Base-by-base conservation (phyloP, 2,329 filamentous ascomycete genomes). In the Anisogramma anomala region DNA sequence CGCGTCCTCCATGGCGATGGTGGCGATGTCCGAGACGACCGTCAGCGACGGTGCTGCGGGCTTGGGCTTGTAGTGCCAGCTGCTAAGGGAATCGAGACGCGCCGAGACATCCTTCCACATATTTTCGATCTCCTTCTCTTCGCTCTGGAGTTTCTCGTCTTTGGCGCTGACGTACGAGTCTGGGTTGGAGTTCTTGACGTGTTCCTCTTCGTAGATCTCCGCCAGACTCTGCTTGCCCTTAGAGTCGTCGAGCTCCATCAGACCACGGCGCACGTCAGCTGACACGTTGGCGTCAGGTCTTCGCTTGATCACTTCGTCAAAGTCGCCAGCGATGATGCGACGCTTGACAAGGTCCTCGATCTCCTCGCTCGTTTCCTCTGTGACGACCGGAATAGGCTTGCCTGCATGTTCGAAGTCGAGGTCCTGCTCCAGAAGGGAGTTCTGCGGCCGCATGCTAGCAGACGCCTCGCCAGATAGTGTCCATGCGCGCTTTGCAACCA, bases 331-430 rank as follows among this genome's bases (percentile, higher is more conserved):
- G 11, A 96, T 66, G 51, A 98, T 95, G 36, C 91, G 82, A 28
- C 86, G 78, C 64, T 96, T 96, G 66, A 98, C 88, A 45, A 98
- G 74, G 25, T 84, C 82, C 62, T 98, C 91, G 43, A 98, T 93
- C 52, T 80, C 79, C 59, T 95, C 88, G 40, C 79, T 93, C 30
- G 93, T 72, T 59, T 95, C 88, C 31, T 84, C 81, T 0, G 91
- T 96, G 58, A 95, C 87, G 46, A 96, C 84, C 1, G 89, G 86
- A 1, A 96, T 82, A 0, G 91, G 89, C 60, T 96, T 98, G 55
- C 91, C 91, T 17, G 85, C 78, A 53, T 93, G 79, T 63, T 98
- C 91, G 56, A 96, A 98, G 50, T 96, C 89, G 19, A 98, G 73
- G 53, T 96, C 87, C 63, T 96, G 79, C 57, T 96, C 88, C 1